Percentiles rank a stretch among this genome's conserved stretches.
phyloP scores from a whole-genome alignment of 2,329 filamentous ascomycete species.

The Aureobasidium sp. region DNA sequence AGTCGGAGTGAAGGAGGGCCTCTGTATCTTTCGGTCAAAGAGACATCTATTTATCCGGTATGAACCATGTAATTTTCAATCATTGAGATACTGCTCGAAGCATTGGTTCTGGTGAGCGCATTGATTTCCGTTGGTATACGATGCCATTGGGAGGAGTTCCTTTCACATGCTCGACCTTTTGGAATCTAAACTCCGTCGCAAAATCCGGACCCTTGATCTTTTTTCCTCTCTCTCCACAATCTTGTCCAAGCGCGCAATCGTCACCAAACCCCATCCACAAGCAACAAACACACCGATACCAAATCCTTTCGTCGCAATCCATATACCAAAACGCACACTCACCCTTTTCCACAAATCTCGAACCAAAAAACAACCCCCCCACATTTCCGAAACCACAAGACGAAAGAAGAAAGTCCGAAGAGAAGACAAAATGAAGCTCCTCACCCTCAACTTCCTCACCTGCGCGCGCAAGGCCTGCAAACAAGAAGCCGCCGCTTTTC shows the following conservation, averaged over 20 bases:
- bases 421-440: slow-evolving; percentile 65
- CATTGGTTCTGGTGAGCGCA: background rate
- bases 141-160: background rate
- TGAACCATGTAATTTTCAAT: too few species aligned
- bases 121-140: background rate
- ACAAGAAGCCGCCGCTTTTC: slow-evolving; percentile 68
- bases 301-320: background rate
- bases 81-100: too few species aligned
- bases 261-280: background rate
- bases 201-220: background rate
- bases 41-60: too few species aligned
- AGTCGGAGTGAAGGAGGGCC: background rate
- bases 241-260: background rate
- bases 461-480: slow-evolving; percentile 97
- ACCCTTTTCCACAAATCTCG: too few species aligned
- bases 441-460: slow-evolving; percentile 92
- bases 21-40: background rate
- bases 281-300: background rate
- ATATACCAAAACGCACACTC: too few species aligned
- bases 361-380: too few species aligned
- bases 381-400: background rate
- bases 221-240: background rate
- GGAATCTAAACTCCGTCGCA: background rate
- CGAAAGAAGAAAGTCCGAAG: too few species aligned
- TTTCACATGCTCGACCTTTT: background rate